A percentile compares a stretch with the other conserved stretches of the same genome.
These are phyloP conservation scores for Mucor ambiguus DNA, from an alignment of 371 early-diverging fungal genomes.

Conservation along the genomic window DNA sequence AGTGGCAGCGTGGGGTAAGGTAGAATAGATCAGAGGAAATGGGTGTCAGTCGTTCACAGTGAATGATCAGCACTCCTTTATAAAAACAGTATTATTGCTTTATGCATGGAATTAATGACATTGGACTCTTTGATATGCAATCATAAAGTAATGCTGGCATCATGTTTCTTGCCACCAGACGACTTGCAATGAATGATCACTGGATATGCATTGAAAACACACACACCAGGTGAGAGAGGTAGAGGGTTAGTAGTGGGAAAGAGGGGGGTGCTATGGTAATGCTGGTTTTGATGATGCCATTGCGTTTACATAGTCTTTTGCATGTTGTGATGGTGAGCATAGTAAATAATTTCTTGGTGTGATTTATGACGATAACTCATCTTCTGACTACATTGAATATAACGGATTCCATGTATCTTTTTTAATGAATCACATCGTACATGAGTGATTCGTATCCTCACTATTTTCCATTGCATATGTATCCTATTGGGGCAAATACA, in stretches of 20 bases:
- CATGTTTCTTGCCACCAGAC: not conserved
- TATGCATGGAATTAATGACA: slow-evolving; percentile 1
- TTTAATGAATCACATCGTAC: slow-evolving; percentile 1
- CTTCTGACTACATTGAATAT: not conserved
- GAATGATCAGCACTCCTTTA: not conserved
- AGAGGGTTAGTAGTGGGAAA: too few relatives aligned
- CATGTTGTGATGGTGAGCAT: not conserved
- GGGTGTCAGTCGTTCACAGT: not conserved
- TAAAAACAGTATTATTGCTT: not conserved
- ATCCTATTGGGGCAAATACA: not conserved
- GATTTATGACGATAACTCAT: not conserved
- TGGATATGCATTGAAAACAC: not conserved
- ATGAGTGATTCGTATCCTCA: not conserved
- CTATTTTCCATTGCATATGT: not conserved
- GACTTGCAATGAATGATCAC: not conserved
- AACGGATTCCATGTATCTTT: not conserved
- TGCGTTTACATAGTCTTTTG: not conserved
- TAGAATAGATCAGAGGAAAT: not conserved
- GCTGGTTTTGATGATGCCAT: not conserved
- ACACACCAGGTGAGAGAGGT: not conserved
- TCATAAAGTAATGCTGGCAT: not conserved
- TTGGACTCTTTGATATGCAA: not conserved
- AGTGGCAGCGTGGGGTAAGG: too few relatives aligned
- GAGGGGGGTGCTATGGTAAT: not conserved
- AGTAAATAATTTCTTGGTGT: not conserved